Evolutionary conservation across 345 rosid species (phyloP), one percentile per base, ranked within the genome.

Genomic region (Sisymbrium irio): DNA sequence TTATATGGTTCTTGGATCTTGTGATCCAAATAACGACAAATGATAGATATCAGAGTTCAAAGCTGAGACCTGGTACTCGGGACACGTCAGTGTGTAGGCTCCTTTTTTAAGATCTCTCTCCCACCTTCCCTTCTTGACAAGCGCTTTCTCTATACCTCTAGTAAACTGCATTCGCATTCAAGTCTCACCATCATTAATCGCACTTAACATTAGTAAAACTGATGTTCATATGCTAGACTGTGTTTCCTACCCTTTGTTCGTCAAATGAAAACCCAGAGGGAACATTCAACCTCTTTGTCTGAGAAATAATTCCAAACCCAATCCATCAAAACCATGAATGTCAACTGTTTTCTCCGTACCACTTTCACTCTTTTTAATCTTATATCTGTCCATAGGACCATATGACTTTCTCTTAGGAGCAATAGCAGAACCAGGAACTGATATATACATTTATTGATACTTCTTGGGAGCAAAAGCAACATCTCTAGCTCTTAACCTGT

Each of bases 221-320:
- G 12, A 42, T 54, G 47, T 63, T 33, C 65, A 13, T 53, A 53
- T 25, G 7, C 58, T 13, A 12, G 0, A 65, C 20, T 42, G n/a
- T 3, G 17, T 28, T 74, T 45, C 25, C 17, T 78, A 87, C 95
- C 80, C 54, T 78, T 76, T 89, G 58, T 74, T 78, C 18, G 76
- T 77, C 82, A 82, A 35, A 84, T 76, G 61, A 82, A 77, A 77
- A 89, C 86, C n/a, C 49, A 0, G 73, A 57, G 57, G 77, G 63
- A 54, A 76, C 50, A 8, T 50, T 70, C 27, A 69, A 77, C 49
- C 77, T 80, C n/a, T 56, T 77, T 78, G 45, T 80, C 85, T 7
- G 90, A 80, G 78, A 89, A 91, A 74, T 91, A 89, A 80, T 81
- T 85, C 96, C 96, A 87, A 54, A 91, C 87, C 97, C 97, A 87